Base-by-base conservation (phyloP, 164 flowering plant species). In the Sextonia rubra region DNA sequence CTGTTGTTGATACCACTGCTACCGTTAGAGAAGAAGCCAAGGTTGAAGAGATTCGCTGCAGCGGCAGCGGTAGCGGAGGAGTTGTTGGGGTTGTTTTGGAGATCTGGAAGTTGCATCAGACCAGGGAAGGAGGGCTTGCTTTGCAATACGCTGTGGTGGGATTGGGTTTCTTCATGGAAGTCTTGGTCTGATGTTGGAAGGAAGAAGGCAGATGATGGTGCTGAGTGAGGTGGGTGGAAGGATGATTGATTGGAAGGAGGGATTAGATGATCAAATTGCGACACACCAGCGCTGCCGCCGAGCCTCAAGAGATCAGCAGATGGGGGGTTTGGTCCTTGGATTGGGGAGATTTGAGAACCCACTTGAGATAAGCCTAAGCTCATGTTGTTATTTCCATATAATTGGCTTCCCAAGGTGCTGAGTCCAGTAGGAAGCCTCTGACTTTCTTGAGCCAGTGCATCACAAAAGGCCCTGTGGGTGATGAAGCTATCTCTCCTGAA, bases 391-490 rank as follows among this genome's bases (percentile, higher is more conserved):
- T 63, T 82, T 60, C 88, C 87, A 74, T 78, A 89, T 9, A 89
- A 55, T 66, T 89, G 90, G 75, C 83, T 83, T 1, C 89, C 91
- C 44, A 89, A 81, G 72, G 86, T 67, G 83, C 29, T 85, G 27
- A 91, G 71, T 69, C 80, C 82, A 8, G 85, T 69, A 1, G 93
- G 90, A 62, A 86, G 86, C 74, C 92, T 83, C 11, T 90, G 91
- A 73, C 86, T 90, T 75, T 93, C 98, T 74, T 93, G 97, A 64
- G 94, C 93, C 73, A 93, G 78, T 47, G 98, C 97, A 74, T 93
- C 98, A 70, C 98, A 93, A 73, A 93, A 93, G 23, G 98, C 98
- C 66, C 98, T 80, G 74, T 93, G 98, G 15, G 98, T 91, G 73
- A 93, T 88, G 84, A 91, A 91, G 77, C 98, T 91, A 74, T 93